Conservation (phyloP, 257 asterid genomes). For the Gentiana straminea region DNA sequence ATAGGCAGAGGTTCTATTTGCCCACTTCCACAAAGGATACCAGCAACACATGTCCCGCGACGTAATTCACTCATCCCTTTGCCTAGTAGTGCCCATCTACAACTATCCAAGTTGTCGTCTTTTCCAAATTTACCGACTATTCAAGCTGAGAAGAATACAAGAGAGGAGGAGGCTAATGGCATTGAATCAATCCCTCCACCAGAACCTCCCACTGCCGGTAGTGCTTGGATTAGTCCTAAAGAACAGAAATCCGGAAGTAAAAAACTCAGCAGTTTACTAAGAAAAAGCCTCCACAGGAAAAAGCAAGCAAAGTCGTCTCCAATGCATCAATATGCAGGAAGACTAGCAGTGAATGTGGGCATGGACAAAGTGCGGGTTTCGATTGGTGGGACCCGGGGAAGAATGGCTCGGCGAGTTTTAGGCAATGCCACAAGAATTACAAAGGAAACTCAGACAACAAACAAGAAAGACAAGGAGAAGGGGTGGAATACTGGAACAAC, state of each 20-base stretch:
- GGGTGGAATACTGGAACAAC: constrained; percentile 79
- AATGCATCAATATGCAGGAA: constrained; percentile 40
- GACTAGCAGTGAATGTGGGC: constrained; percentile 79
- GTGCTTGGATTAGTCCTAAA: constrained; percentile 45
- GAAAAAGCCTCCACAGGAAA: constrained; percentile 69
- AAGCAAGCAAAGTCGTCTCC: constrained; percentile 47
- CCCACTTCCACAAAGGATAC: constrained; percentile 17
- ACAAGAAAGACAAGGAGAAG: constrained; percentile 65
- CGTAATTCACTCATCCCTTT: constrained; percentile 70
- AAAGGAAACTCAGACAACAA: constrained; percentile 50
- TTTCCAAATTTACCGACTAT: constrained; percentile 43
- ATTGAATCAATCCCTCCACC: constrained; percentile 32
- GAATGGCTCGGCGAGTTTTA: constrained; percentile 50
- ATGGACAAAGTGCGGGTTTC: constrained; percentile 81
- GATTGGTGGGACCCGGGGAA: constrained; percentile 82
- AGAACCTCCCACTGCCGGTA: constrained; percentile 26
- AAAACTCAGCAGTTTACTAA: constrained; percentile 37
- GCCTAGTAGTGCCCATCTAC: constrained; percentile 27
- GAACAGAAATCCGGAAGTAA: constrained; percentile 38
- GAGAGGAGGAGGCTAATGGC: constrained; percentile 16
- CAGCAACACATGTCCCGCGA: constrained; percentile 31
- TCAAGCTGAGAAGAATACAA: constrained; percentile 21
- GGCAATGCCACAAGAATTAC: constrained; percentile 56
- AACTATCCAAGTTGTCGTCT: constrained; percentile 28
- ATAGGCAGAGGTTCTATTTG: constrained; percentile 36